Evolutionary conservation across 1,139 yeast genomes (phyloP), one percentile per base, ranked within the genome.

Genomic region (Scheffersomyces quercinus): DNA sequence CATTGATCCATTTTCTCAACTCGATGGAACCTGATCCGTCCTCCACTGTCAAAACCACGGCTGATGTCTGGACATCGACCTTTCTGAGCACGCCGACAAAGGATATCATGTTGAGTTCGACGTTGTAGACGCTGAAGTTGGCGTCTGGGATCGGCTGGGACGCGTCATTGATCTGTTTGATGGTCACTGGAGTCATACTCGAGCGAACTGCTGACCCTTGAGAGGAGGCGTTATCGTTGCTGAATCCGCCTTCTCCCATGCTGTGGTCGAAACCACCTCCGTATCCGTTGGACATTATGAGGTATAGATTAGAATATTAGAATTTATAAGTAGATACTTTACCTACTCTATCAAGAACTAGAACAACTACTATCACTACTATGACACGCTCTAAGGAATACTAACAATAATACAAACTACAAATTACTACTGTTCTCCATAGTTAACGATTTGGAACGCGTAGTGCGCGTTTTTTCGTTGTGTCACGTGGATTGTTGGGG

Each of bases 1-100:
- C 82, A 49, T 83, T 83, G 38, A 80, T 70, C 91, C 95, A 88
- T 52, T 78, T 77, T 53, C 87, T 78, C 35, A 87, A 77, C 37
- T 85, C 89, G 16, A 83, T 69, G 3, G 82, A 73, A 0, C 95
- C 96, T 0, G 97, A 86, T 3, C 96, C 96, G 59, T 91, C 97
- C 56, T 89, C 96, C 15, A 89, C 59, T 26, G 83, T 78, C 45
- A 86, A 64, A 11, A 70, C 67, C 34, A 83, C 67, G 8, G 79
- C 72, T 15, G 84, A 73, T 0, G 84, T 75, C 40, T 77, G 76
- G 41, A 79, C 80, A 11, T 75, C 76, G 24, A 85, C 77, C 45
- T 78, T 77, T 53, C 90, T 73, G 35, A 85, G 73, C 30, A 82
- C 79, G 1, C 88, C 95, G 12, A 84, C 82, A 51, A 86, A 74